Base-by-base conservation (phyloP, 805 yeast species). In the Hanseniaspora taiwanica region DNA sequence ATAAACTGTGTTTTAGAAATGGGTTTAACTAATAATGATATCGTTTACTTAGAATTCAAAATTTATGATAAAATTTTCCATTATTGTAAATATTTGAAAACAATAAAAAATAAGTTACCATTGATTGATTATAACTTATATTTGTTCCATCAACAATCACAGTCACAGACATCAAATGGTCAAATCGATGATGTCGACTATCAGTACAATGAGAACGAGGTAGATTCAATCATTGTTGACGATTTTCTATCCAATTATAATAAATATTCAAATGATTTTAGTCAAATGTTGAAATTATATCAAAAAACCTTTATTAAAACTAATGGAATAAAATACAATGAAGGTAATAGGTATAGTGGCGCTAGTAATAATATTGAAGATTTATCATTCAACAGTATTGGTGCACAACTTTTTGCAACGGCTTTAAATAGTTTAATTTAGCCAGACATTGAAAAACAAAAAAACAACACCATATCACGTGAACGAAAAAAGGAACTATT, bases 211-310 rank as follows among this genome's bases (percentile, higher is more conserved):
- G 68, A 68, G 36, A 73, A 73, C 29, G 62, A 80, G 37, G 65
- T 69, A 34, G 67, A 64, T 42, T 80, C 76, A 53, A 55, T 79
- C 17, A 68, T 75, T 12, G 64, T 59, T 44, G 78, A 75, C 39
- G 76, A 82, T 2, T 67, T 81, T 20, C 79, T 78, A 37, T 46
- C 63, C 3, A 74, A 72, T 48, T 77, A 75, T 70, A 42, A 40
- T 2, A 60, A 55, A 29, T n/a, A n/a, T 8, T 29, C 18, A 3
- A 29, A 29, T 10, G 17, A n/a, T 5, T 29, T 29, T 8, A 6
- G 14, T n/a, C 4, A 29, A 4, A 4, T 29, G 33, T n/a, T 29
- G 18, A 29, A 16, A 5, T n/a, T 16, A 18, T 29, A 29, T 8
- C 13, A 7, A 7, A 10, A 23, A 7, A 23, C 25, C 10, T 7